Conservation (phyloP, 1,284 basidiomycete genomes). For the Violaceomyces palustris region DNA sequence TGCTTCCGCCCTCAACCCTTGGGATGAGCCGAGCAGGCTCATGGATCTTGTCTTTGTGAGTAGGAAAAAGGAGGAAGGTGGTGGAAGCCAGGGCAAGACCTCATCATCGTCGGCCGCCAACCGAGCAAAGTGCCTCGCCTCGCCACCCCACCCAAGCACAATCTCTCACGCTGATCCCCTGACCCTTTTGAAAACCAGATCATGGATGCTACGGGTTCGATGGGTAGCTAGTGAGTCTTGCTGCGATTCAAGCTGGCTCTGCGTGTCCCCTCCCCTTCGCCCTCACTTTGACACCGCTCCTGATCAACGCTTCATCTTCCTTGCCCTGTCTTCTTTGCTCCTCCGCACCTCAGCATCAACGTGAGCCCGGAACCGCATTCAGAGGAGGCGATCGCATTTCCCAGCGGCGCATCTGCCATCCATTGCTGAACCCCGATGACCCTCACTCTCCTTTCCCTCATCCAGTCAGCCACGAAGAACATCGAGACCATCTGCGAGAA, state of each 20-base stretch:
- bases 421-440: not conserved
- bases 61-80: too few relatives aligned
- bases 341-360: constrained; percentile 9
- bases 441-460: constrained; percentile 1
- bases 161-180: too few relatives aligned
- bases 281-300: too few relatives aligned
- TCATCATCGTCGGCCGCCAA: too few relatives aligned
- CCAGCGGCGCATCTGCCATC: not conserved
- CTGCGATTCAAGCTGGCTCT: not conserved
- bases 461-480: constrained; percentile 75
- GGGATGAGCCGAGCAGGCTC: constrained; percentile 19
- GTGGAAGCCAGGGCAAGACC: too few relatives aligned
- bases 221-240: constrained; percentile 43
- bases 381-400: constrained; percentile 2
- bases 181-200: constrained; percentile 11
- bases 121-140: too few relatives aligned
- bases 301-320: too few relatives aligned
- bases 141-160: too few relatives aligned
- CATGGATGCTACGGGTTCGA: constrained; percentile 52
- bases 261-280: too few relatives aligned
- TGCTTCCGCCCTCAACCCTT: not conserved
- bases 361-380: not conserved
- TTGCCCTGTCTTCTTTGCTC: too few relatives aligned
- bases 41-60: constrained; percentile 48
- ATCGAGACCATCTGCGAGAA: constrained; percentile 94